Conservation (phyloP, 1,284 basidiomycete genomes). For the Heterobasidion parviporum region DNA sequence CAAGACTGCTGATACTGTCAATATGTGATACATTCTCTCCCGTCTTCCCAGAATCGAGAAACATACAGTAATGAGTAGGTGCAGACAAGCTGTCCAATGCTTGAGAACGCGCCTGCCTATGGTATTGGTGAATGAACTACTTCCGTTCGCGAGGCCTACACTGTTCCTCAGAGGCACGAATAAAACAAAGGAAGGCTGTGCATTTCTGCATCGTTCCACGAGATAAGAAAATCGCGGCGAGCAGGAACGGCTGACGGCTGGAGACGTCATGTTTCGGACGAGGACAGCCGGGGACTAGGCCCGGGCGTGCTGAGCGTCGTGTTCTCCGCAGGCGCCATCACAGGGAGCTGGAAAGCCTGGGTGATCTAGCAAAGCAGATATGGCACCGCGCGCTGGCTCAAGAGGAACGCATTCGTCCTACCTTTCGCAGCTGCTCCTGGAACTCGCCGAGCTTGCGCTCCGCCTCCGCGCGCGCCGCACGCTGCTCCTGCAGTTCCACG, state of each 20-base stretch:
- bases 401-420: background rate
- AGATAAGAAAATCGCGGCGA: background rate
- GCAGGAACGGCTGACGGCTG: background rate
- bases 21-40: no score
- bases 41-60: no score
- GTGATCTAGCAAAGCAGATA: slow-evolving; percentile 8
- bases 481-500: slow-evolving; percentile 11
- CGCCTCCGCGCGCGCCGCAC: slow-evolving; percentile 9
- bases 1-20: no score
- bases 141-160: no score
- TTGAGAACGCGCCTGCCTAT: no score
- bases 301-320: slow-evolving; percentile 6
- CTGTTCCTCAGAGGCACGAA: no score
- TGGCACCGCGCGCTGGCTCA: background rate
- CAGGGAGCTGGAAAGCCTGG: slow-evolving; percentile 11
- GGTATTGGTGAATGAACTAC: no score
- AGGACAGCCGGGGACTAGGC: slow-evolving; percentile 8
- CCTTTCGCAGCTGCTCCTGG: slow-evolving; percentile 14
- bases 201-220: background rate
- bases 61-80: no score
- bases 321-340: slow-evolving; percentile 2
- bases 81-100: no score
- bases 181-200: no score
- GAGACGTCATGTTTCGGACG: slow-evolving; percentile 3
- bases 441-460: slow-evolving; percentile 12